Evolutionary conservation across 2,329 filamentous ascomycete genomes (phyloP).

Genomic region (Nigrospora oryzae): DNA sequence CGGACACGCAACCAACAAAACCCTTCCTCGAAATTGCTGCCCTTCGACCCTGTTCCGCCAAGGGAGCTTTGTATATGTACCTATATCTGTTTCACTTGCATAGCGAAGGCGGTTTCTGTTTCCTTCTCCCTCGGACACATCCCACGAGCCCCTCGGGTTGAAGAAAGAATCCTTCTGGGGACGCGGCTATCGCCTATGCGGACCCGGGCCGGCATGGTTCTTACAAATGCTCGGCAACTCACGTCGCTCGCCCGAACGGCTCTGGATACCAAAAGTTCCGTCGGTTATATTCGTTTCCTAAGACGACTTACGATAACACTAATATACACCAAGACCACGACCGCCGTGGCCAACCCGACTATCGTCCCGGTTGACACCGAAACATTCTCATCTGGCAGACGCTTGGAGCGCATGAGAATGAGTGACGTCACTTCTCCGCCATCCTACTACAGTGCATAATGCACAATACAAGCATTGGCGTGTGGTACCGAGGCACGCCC

Average conservation of each 20-base stretch:
- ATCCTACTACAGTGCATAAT: no score
- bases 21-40: neutral
- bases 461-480: no score
- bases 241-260: neutral
- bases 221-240: neutral
- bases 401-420: no score
- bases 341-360: neutral
- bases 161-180: neutral
- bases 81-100: conserved; percentile 26
- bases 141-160: neutral
- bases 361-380: no score
- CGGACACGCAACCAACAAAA: neutral
- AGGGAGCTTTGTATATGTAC: conserved; percentile 19
- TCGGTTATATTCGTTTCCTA: neutral
- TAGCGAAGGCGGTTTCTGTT: conserved; percentile 24
- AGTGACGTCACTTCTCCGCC: no score
- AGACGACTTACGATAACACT: neutral
- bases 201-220: neutral
- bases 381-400: no score
- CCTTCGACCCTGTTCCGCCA: neutral
- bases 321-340: conserved; percentile 1
- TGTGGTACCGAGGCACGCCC: no score
- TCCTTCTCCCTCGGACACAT: conserved; percentile 4
- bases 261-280: neutral
- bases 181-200: neutral